A percentile compares a stretch with the other conserved stretches of the same genome.
phyloP scores from a whole-genome alignment of 768 basidiomycete species.

The Lactarius hengduanensis region DNA sequence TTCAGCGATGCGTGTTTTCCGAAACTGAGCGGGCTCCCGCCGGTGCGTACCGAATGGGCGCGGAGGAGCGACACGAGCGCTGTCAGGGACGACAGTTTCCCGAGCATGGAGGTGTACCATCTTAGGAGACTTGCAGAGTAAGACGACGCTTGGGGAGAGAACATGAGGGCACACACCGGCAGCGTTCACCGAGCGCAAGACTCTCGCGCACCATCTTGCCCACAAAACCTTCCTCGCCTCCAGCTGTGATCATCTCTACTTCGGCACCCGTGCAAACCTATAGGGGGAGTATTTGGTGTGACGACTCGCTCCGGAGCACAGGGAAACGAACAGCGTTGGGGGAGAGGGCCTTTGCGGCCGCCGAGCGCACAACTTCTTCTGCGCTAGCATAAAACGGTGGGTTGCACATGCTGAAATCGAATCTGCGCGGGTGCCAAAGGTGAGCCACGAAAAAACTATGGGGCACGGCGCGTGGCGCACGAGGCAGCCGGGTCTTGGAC shows the following conservation, averaged over 20 bases:
- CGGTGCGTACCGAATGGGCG: conserved; percentile 40
- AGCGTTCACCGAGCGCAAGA: conserved; percentile 44
- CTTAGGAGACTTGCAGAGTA: conserved; percentile 38
- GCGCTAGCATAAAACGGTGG: conserved; percentile 88
- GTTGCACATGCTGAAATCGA: conserved; percentile 91
- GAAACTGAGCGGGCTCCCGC: background rate
- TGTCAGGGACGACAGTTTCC: conserved; percentile 74
- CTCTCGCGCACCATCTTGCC: conserved; percentile 76
- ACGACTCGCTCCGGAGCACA: background rate
- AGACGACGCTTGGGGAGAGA: background rate
- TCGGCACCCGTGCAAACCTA: conserved; percentile 86
- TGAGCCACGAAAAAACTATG: conserved; percentile 1
- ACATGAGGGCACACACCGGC: conserved; percentile 48
- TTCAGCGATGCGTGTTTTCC: background rate
- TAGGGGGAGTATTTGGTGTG: background rate
- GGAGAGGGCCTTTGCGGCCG: conserved; percentile 57
- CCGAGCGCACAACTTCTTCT: conserved; percentile 62
- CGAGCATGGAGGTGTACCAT: conserved; percentile 94
- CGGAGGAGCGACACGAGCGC: conserved; percentile 58
- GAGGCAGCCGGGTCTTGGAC: conserved; percentile 14
- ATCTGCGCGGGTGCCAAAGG: conserved; percentile 36
- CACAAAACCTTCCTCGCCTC: conserved; percentile 85
- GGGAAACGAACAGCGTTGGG: conserved; percentile 64
- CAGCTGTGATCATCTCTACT: conserved; percentile 85
- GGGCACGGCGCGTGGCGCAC: conserved; percentile 1